Conservation (phyloP, 2,329 filamentous ascomycete genomes). For the Talaromyces islandicus region DNA sequence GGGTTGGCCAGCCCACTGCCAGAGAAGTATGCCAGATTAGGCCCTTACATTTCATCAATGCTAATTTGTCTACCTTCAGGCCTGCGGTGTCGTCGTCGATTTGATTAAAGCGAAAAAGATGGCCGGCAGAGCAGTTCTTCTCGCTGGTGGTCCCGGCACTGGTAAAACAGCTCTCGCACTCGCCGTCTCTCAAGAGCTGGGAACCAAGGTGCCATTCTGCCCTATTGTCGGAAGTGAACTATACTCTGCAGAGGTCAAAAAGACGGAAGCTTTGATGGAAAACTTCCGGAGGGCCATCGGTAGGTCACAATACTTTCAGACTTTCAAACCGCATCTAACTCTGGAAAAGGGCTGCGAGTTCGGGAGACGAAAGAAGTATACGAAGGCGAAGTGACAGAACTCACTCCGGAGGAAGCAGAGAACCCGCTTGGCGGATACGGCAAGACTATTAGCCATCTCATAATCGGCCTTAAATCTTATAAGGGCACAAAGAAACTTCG, state of each 20-base stretch:
- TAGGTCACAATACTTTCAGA: constrained; percentile 23
- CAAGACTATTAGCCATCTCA: constrained; percentile 90
- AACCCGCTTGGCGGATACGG: constrained; percentile 96
- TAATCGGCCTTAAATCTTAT: constrained; percentile 91
- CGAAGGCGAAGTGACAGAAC: constrained; percentile 95
- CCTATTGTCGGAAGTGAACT: constrained; percentile 97
- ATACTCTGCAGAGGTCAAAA: constrained; percentile 97
- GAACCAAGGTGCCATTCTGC: constrained; percentile 97
- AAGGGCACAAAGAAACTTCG: constrained; percentile 97
- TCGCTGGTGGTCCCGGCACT: constrained; percentile 90
- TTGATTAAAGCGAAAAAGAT: constrained; percentile 95
- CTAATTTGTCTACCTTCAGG: constrained; percentile 45
- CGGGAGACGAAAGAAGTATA: constrained; percentile 99
- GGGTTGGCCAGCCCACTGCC: constrained; percentile 81
- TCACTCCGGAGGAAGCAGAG: constrained; percentile 95
- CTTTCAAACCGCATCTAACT: constrained; percentile 14
- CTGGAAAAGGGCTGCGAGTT: constrained; percentile 64
- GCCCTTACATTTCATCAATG: background rate
- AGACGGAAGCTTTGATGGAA: constrained; percentile 98
- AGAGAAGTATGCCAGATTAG: constrained; percentile 62
- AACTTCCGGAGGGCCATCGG: constrained; percentile 97
- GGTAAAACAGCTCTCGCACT: constrained; percentile 96
- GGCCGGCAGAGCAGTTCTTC: constrained; percentile 86
- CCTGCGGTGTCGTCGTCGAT: constrained; percentile 92
- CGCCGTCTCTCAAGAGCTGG: constrained; percentile 92